A percentile compares a stretch with the other conserved stretches of the same genome.
phyloP scores from a whole-genome alignment of 345 rosid genomes.

The Acer negundo region DNA sequence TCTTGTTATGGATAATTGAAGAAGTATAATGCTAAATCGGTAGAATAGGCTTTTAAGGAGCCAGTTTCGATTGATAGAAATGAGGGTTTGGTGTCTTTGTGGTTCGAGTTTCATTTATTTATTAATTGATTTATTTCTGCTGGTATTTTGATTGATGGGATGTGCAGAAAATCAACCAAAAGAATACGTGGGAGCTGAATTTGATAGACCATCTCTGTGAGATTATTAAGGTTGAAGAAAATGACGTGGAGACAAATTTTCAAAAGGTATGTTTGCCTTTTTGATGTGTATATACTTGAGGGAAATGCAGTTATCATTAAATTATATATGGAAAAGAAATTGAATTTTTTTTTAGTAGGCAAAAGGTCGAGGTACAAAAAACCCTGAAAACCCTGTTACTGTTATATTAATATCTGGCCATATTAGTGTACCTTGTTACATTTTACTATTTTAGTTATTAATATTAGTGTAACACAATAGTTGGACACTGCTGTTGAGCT shows the following conservation, averaged over 20 bases:
- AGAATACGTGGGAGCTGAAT: slow-evolving; percentile 87
- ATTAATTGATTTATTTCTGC: slow-evolving; percentile 4
- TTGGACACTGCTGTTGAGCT: too few relatives aligned
- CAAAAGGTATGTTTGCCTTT: slow-evolving; percentile 63
- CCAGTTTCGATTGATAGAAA: background rate
- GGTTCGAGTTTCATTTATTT: background rate
- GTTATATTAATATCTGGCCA: background rate
- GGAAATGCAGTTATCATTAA: background rate
- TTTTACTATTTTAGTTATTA: background rate
- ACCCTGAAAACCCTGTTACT: background rate
- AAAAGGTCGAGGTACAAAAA: background rate
- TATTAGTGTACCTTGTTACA: background rate
- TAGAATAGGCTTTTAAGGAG: background rate
- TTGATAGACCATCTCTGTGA: slow-evolving; percentile 85
- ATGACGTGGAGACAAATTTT: slow-evolving; percentile 81
- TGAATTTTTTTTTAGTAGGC: background rate
- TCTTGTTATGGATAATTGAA: background rate
- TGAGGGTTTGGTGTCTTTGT: background rate
- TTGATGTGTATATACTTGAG: too few relatives aligned
- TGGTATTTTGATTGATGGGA: background rate
- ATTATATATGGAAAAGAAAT: background rate
- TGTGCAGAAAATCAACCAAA: slow-evolving; percentile 85
- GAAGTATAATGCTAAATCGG: background rate
- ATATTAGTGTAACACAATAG: too few relatives aligned
- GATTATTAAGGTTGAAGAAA: slow-evolving; percentile 87